These are phyloP conservation scores for Gnetum montanum DNA, from an alignment of 75 land plant species.

Conservation along the genomic window DNA sequence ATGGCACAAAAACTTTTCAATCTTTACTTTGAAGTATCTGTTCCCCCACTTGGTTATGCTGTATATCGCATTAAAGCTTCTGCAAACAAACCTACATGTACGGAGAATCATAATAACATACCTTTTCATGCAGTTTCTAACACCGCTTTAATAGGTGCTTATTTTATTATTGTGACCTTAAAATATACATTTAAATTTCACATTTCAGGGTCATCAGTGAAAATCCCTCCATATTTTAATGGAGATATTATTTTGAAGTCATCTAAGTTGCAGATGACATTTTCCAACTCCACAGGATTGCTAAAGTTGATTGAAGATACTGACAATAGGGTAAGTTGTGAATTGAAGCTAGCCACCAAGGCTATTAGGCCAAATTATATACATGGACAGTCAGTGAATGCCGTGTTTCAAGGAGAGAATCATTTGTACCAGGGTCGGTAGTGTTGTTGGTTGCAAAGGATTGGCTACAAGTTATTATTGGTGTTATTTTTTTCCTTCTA, in stretches of 20 bases:
- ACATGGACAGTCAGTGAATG: too few species aligned
- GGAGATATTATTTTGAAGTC: slow-evolving; percentile 5
- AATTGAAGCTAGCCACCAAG: neutral
- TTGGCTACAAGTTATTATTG: too few species aligned
- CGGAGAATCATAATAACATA: too few species aligned
- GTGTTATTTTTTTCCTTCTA: too few species aligned
- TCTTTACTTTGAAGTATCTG: slow-evolving; percentile 64
- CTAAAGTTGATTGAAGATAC: neutral
- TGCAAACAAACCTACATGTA: slow-evolving; percentile 1
- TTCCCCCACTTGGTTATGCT: slow-evolving; percentile 62
- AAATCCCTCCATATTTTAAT: slow-evolving; percentile 6
- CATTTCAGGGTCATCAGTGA: neutral
- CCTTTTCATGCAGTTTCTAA: too few species aligned
- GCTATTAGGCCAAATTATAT: too few species aligned
- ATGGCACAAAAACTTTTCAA: slow-evolving; percentile 26
- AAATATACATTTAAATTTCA: too few species aligned
- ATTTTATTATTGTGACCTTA: too few species aligned
- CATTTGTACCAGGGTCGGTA: too few species aligned
- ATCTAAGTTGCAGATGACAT: slow-evolving; percentile 3
- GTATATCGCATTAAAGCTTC: slow-evolving; percentile 7
- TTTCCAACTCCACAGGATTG: slow-evolving; percentile 4
- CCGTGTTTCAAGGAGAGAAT: too few species aligned
- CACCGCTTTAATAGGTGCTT: too few species aligned
- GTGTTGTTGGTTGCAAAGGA: too few species aligned
- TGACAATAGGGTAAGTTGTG: neutral